phyloP scores from a whole-genome alignment of 164 flowering plant species.

The Vitis cinerea region DNA sequence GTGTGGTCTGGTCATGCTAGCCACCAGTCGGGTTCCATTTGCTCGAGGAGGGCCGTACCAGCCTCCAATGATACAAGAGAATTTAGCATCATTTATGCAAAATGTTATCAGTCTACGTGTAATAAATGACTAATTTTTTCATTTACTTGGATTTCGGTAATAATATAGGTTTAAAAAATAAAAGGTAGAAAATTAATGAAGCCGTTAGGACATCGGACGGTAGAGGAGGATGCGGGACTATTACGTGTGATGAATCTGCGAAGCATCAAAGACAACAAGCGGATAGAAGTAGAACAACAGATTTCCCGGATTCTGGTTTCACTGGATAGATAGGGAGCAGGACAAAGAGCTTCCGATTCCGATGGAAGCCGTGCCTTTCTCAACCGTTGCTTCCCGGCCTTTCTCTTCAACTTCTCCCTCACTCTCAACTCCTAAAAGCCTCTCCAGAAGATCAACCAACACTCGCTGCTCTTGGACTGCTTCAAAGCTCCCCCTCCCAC shows the following conservation, averaged over 20 bases:
- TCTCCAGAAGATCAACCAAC: slow-evolving; percentile 14
- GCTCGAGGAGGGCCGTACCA: too few relatives aligned
- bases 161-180: too few relatives aligned
- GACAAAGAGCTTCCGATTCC: not conserved
- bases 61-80: too few relatives aligned
- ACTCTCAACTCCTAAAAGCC: slow-evolving; percentile 4
- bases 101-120: too few relatives aligned
- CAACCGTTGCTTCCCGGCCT: slow-evolving; percentile 59
- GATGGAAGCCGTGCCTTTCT: slow-evolving; percentile 57
- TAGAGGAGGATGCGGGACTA: not conserved
- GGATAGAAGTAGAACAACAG: slow-evolving; percentile 14
- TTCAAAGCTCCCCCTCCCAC: slow-evolving; percentile 28
- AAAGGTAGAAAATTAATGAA: too few relatives aligned
- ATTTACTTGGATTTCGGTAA: too few relatives aligned
- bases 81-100: too few relatives aligned
- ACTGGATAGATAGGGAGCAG: slow-evolving; percentile 4
- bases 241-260: not conserved
- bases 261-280: not conserved
- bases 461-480: slow-evolving; percentile 39
- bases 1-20: slow-evolving; percentile 16
- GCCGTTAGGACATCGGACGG: not conserved
- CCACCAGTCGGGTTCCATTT: not conserved
- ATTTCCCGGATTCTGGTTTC: not conserved
- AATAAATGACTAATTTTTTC: too few relatives aligned
- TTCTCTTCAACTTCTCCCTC: slow-evolving; percentile 28